These are phyloP conservation scores for Geopyxis carbonaria DNA, from an alignment of 495 filamentous ascomycete species.

Conservation along the genomic window DNA sequence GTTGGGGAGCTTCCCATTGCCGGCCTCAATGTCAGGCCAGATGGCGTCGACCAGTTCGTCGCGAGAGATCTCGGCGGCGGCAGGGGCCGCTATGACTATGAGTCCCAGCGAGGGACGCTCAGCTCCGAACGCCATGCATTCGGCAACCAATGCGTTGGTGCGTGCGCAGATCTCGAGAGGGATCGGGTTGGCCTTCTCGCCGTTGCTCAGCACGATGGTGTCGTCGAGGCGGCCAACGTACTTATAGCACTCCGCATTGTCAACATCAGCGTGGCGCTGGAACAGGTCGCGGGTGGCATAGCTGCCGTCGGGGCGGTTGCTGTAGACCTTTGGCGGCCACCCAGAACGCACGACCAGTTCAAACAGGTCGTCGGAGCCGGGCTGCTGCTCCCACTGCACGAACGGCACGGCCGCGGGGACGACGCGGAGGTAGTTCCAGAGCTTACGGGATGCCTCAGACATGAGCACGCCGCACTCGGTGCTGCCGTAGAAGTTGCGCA, in stretches of 20 bases:
- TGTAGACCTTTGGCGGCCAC: conserved; percentile 45
- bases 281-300: conserved; percentile 44
- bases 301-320: conserved; percentile 40
- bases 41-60: conserved; percentile 13
- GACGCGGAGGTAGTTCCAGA: conserved; percentile 39
- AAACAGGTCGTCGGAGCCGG: conserved; percentile 27
- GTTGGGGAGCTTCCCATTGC: conserved; percentile 14
- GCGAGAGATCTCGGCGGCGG: conserved; percentile 3
- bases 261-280: conserved; percentile 32
- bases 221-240: conserved; percentile 34
- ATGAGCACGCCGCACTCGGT: conserved; percentile 40
- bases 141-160: conserved; percentile 10
- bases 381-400: conserved; percentile 36
- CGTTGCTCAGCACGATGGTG: conserved; percentile 37
- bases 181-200: conserved; percentile 34
- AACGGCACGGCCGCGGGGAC: conserved; percentile 32
- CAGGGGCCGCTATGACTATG: conserved; percentile 11
- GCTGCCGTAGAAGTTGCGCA: conserved; percentile 38
- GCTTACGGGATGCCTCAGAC: conserved; percentile 30
- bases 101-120: conserved; percentile 16
- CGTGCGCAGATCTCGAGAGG: conserved; percentile 22
- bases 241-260: conserved; percentile 30
- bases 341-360: conserved; percentile 39
- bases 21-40: conserved; percentile 9
- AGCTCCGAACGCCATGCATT: conserved; percentile 13